Percentiles rank a stretch among this genome's conserved stretches.
These are phyloP conservation scores for Peronospora farinosa DNA, from an alignment of 352 stramenopile species.

Conservation along the genomic window DNA sequence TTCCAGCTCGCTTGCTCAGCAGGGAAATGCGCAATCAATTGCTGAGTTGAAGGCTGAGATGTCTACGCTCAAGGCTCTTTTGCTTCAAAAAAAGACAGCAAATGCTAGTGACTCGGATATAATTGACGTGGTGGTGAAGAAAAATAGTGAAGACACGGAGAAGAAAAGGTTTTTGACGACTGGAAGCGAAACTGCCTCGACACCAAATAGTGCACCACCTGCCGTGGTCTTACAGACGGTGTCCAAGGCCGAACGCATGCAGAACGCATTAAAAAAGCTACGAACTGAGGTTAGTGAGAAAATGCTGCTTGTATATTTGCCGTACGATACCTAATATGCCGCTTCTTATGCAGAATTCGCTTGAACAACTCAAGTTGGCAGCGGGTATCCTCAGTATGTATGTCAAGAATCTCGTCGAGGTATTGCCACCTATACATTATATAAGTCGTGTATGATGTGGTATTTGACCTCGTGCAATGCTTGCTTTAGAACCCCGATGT, in stretches of 20 bases:
- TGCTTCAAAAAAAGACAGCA: slow-evolving; percentile 33
- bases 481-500: slow-evolving; percentile 65
- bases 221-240: slow-evolving; percentile 10
- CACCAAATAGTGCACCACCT: slow-evolving; percentile 4
- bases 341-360: slow-evolving; percentile 43
- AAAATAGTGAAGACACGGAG: slow-evolving; percentile 6
- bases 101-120: neutral
- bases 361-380: slow-evolving; percentile 62
- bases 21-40: slow-evolving; percentile 51
- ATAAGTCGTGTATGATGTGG: neutral
- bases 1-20: slow-evolving; percentile 40
- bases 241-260: slow-evolving; percentile 38
- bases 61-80: slow-evolving; percentile 52
- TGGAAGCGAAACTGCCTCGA: slow-evolving; percentile 7
- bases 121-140: neutral
- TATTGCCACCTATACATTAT: slow-evolving; percentile 14
- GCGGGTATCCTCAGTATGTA: slow-evolving; percentile 79
- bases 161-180: slow-evolving; percentile 1
- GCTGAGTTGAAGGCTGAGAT: slow-evolving; percentile 65
- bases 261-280: slow-evolving; percentile 42
- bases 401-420: slow-evolving; percentile 80
- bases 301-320: neutral
- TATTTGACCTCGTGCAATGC: neutral
- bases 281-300: slow-evolving; percentile 36
- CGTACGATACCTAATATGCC: slow-evolving; percentile 1